These are phyloP conservation scores for Xerocomus nothofagi DNA, from an alignment of 1,284 basidiomycete species.

Conservation along the genomic window DNA sequence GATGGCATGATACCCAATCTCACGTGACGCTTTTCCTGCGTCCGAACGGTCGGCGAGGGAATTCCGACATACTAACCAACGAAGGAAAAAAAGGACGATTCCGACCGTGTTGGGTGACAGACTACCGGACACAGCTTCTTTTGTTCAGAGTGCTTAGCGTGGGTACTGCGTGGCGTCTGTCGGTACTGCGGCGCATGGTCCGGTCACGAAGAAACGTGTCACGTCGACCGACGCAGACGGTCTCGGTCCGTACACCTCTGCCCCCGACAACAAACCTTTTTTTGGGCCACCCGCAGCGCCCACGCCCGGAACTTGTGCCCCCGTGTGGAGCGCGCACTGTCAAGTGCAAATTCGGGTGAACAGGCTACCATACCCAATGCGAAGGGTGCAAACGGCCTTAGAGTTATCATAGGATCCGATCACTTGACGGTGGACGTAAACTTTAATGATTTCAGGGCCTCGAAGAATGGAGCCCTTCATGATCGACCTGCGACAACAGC, in stretches of 20 bases:
- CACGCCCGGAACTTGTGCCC: constrained; percentile 15
- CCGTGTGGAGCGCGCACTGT: not conserved
- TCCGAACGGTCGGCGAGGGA: not conserved
- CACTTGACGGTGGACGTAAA: not conserved
- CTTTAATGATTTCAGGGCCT: not conserved
- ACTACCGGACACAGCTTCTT: not conserved
- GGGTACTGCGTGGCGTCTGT: not conserved
- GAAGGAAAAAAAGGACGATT: not conserved
- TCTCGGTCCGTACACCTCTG: not conserved
- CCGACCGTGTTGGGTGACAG: not conserved
- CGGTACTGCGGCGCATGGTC: constrained; percentile 7
- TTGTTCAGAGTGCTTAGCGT: constrained; percentile 1
- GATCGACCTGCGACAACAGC: constrained; percentile 22
- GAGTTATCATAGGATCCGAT: constrained; percentile 6
- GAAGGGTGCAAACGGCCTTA: not conserved
- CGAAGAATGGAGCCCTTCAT: constrained; percentile 29
- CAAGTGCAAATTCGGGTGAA: constrained; percentile 7
- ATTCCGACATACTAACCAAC: not conserved
- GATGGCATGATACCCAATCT: not conserved
- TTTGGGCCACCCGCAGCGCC: not conserved
- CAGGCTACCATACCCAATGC: not conserved
- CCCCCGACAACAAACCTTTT: not conserved
- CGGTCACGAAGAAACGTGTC: constrained; percentile 22
- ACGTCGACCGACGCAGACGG: constrained; percentile 16
- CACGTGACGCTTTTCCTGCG: not conserved